Evolutionary conservation across 2,329 filamentous ascomycete genomes (phyloP).

Genomic region (Arthroderma sp.): DNA sequence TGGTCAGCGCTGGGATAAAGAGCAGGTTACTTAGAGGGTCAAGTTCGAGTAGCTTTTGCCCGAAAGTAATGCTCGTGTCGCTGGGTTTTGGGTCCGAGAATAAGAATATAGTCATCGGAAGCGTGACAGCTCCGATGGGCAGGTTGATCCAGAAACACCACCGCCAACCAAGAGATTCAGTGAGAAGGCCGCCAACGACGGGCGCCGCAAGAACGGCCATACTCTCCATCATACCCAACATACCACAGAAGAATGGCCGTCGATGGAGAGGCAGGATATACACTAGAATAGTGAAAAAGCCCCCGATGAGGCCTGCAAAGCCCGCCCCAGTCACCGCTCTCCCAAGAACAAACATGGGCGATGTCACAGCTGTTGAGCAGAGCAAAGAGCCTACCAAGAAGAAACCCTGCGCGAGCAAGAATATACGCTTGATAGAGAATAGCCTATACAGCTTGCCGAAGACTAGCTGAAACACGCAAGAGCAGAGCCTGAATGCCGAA

Average conservation of each 20-base stretch:
- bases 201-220: too few species aligned
- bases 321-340: constrained; percentile 24
- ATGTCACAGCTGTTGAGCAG: too few species aligned
- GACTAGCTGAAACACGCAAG: constrained; percentile 18
- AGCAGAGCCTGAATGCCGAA: constrained; percentile 14
- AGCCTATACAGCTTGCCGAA: constrained; percentile 23
- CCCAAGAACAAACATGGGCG: constrained; percentile 21
- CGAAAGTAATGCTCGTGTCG: not conserved
- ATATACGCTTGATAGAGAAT: constrained; percentile 23
- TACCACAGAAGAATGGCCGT: too few species aligned
- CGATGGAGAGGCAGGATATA: not conserved
- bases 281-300: constrained; percentile 10
- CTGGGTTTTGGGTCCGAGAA: too few species aligned
- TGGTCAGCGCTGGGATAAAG: constrained; percentile 49
- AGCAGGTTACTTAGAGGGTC: constrained; percentile 50
- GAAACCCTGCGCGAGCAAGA: constrained; percentile 15
- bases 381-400: constrained; percentile 14
- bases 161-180: too few species aligned
- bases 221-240: too few species aligned
- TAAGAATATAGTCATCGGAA: too few species aligned
- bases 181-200: too few species aligned
- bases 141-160: too few species aligned
- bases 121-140: too few species aligned
- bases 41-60: constrained; percentile 23
- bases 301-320: too few species aligned